Conservation (phyloP, 73 alveolate genomes). For the Stentor roeselii region DNA sequence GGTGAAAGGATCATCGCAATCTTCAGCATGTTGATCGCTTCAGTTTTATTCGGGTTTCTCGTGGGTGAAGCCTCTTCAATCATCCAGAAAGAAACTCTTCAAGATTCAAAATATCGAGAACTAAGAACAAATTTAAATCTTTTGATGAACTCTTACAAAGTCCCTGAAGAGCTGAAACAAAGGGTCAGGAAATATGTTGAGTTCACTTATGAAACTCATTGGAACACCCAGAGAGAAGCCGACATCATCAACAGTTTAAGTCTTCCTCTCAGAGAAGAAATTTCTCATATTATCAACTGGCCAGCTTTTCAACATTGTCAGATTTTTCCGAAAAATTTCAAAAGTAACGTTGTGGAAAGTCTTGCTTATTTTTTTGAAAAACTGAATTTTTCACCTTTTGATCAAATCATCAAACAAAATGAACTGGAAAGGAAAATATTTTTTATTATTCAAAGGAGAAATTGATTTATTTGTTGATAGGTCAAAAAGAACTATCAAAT, state of each 20-base stretch:
- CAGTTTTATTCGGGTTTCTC: not conserved
- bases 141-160: not conserved
- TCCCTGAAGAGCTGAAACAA: not conserved
- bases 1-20: not conserved
- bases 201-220: not conserved
- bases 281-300: constrained; percentile 26
- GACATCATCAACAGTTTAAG: constrained; percentile 7
- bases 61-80: not conserved
- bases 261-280: constrained; percentile 2
- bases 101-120: not conserved
- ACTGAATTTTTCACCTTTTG: not conserved
- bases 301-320: constrained; percentile 10
- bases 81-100: not conserved
- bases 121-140: not conserved
- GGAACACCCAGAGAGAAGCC: constrained; percentile 1
- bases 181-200: not conserved
- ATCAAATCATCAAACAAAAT: not conserved
- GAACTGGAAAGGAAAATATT: not conserved
- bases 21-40: constrained; percentile 5
- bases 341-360: not conserved
- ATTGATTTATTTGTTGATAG: not conserved
- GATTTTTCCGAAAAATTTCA: not conserved
- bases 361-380: not conserved
- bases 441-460: constrained; percentile 7
- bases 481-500: not conserved